Evolutionary conservation across 164 flowering plant species (phyloP).

Genomic region (Paratinospora sagittata): DNA sequence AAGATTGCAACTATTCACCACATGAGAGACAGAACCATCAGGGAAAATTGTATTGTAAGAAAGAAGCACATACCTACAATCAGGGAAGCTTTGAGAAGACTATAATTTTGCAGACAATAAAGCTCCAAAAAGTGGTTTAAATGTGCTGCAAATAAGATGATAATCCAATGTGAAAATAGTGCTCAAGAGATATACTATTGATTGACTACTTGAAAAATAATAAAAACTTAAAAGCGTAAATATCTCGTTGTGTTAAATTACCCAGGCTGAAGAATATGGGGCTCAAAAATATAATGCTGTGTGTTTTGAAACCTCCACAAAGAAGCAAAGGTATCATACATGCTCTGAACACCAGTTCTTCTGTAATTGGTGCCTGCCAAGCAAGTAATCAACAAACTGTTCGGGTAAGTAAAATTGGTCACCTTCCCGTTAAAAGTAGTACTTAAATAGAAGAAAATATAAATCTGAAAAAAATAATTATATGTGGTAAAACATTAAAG

Average conservation of each 20-base stretch:
- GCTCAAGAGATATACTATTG: not conserved
- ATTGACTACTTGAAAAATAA: not conserved
- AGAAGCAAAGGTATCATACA: constrained; percentile 94
- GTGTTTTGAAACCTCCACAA: constrained; percentile 69
- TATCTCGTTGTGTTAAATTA: constrained; percentile 17
- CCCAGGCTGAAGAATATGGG: constrained; percentile 95
- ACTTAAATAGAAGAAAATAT: not conserved
- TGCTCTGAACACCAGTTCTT: constrained; percentile 93
- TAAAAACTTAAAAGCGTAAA: not conserved
- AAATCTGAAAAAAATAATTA: not conserved
- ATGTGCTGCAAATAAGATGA: constrained; percentile 57
- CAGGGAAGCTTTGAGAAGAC: constrained; percentile 47
- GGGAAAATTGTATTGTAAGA: not conserved
- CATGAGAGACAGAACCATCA: not conserved
- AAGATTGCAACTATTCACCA: not conserved
- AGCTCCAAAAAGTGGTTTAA: constrained; percentile 72
- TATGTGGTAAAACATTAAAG: too few relatives aligned
- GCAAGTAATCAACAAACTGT: not conserved
- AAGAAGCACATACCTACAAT: constrained; percentile 47
- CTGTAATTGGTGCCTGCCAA: constrained; percentile 84
- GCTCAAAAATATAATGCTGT: constrained; percentile 54
- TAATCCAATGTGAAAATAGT: not conserved
- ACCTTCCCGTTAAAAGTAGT: not conserved
- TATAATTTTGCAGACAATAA: constrained; percentile 41
- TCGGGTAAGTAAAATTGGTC: not conserved